These are phyloP conservation scores for Sequoiadendron giganteum DNA, from an alignment of 75 land plant genomes.

Conservation along the genomic window DNA sequence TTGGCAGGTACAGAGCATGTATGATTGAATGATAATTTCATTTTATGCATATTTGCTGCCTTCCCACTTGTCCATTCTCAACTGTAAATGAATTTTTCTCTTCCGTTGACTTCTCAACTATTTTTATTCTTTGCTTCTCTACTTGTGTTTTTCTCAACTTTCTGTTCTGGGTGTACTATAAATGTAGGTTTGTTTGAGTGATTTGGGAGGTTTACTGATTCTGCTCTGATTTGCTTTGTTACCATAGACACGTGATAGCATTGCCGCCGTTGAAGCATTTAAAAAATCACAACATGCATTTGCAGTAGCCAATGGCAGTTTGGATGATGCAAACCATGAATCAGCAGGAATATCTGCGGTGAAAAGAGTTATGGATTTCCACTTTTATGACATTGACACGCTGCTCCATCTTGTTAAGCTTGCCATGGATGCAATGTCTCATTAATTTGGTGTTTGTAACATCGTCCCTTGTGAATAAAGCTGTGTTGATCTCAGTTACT, in stretches of 20 bases:
- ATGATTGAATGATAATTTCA: not conserved
- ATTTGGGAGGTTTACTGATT: slow-evolving; percentile 3
- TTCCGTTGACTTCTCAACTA: not conserved
- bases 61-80: not conserved
- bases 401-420: slow-evolving; percentile 72
- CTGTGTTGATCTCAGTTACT: not conserved
- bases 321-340: slow-evolving; percentile 19
- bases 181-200: not conserved
- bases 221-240: slow-evolving; percentile 2
- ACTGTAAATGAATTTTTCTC: not conserved
- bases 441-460: slow-evolving; percentile 21
- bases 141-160: not conserved
- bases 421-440: slow-evolving; percentile 71
- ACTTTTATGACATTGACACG: slow-evolving; percentile 76
- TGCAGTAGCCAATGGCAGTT: slow-evolving; percentile 48
- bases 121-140: not conserved
- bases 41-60: not conserved
- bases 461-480: slow-evolving; percentile 14
- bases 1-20: not conserved
- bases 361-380: slow-evolving; percentile 81
- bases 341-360: slow-evolving; percentile 59
- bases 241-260: slow-evolving; percentile 67
- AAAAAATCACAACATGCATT: slow-evolving; percentile 59
- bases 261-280: slow-evolving; percentile 70
- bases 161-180: not conserved